Evolutionary conservation across 805 yeast genomes (phyloP).

Genomic region (Yamadazyma sp.): DNA sequence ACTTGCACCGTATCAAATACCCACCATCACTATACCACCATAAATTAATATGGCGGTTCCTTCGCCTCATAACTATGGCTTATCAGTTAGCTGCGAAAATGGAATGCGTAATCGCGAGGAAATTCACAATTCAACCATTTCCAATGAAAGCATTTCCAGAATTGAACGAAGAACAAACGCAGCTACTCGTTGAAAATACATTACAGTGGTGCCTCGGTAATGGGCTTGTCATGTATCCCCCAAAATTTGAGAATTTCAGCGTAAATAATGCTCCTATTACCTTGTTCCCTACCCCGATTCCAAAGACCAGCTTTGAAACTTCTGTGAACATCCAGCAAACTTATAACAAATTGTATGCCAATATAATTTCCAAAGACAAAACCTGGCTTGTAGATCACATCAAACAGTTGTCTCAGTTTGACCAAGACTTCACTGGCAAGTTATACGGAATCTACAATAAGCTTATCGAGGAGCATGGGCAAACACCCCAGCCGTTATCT

Average conservation of each 20-base stretch:
- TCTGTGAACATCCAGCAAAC: conserved; percentile 65
- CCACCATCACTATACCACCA: no score
- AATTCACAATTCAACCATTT: conserved; percentile 1
- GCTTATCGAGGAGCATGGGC: conserved; percentile 40
- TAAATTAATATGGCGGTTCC: no score
- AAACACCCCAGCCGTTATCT: conserved; percentile 60
- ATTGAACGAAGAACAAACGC: conserved; percentile 26
- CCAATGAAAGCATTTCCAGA: conserved; percentile 33
- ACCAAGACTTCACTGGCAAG: conserved; percentile 78
- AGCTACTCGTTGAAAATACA: conserved; percentile 43
- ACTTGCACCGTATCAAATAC: no score
- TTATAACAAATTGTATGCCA: conserved; percentile 75
- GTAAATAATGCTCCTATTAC: conserved; percentile 84
- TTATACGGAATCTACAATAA: conserved; percentile 59
- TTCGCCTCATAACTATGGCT: conserved; percentile 7
- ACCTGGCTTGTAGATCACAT: conserved; percentile 65
- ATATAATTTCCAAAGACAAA: conserved; percentile 52
- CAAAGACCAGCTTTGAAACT: conserved; percentile 59
- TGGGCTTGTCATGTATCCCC: conserved; percentile 83
- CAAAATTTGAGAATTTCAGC: conserved; percentile 44
- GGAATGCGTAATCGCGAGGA: conserved; percentile 6
- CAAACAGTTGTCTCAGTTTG: conserved; percentile 54
- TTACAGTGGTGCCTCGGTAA: conserved; percentile 77
- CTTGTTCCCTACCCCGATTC: conserved; percentile 86
- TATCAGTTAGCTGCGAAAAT: conserved; percentile 9